Evolutionary conservation across 2,329 filamentous ascomycete genomes (phyloP).

Genomic region (Aspergillus phoenicis): DNA sequence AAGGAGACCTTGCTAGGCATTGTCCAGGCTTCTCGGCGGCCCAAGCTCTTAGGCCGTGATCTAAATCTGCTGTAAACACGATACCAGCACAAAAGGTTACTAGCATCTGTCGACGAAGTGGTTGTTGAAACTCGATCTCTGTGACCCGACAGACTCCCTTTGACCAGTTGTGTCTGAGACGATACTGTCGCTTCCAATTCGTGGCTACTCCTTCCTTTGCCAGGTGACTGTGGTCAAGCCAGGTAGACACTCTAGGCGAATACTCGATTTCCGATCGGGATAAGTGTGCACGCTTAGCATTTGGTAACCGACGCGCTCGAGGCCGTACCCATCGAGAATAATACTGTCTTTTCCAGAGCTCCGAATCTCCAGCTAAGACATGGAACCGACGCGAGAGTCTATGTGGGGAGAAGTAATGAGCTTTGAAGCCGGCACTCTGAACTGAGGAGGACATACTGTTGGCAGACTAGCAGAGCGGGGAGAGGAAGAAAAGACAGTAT

Average conservation of each 20-base stretch:
- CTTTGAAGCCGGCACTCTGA: neutral
- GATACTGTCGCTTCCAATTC: constrained; percentile 89
- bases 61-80: constrained; percentile 73
- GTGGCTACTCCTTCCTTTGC: constrained; percentile 55
- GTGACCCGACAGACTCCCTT: constrained; percentile 77
- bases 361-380: constrained; percentile 73
- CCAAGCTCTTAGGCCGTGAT: constrained; percentile 76
- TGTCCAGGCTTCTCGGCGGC: constrained; percentile 63
- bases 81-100: constrained; percentile 77
- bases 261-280: constrained; percentile 49
- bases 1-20: constrained; percentile 56
- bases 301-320: constrained; percentile 73
- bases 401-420: neutral
- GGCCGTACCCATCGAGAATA: constrained; percentile 85
- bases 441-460: constrained; percentile 51
- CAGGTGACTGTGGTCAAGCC: constrained; percentile 63
- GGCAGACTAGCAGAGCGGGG: constrained; percentile 65
- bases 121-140: constrained; percentile 67
- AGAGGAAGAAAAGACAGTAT: constrained; percentile 78
- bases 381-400: constrained; percentile 70
- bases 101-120: constrained; percentile 63
- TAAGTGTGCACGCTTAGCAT: constrained; percentile 54
- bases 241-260: constrained; percentile 60
- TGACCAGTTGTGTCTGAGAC: constrained; percentile 87
- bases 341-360: constrained; percentile 89